Evolutionary conservation across 75 land plant genomes (phyloP).

Genomic region (Picea glauca): DNA sequence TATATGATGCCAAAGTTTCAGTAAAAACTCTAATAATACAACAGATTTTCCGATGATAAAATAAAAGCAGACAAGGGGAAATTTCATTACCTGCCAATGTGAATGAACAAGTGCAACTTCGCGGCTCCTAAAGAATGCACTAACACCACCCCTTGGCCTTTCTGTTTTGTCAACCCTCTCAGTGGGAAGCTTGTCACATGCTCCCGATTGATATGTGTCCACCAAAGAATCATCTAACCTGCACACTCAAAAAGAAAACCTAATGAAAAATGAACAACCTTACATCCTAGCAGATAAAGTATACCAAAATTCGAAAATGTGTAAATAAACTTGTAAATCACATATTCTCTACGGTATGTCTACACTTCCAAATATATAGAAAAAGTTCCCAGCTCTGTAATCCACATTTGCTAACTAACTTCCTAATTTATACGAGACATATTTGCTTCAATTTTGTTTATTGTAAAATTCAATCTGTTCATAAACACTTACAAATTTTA

Average conservation of each 20-base stretch:
- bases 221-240: constrained; percentile 23
- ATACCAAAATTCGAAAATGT: background rate
- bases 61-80: background rate
- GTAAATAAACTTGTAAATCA: background rate
- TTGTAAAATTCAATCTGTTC: background rate
- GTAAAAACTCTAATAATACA: no score
- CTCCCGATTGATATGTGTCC: constrained; percentile 2
- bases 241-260: background rate
- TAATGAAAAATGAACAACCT: background rate
- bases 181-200: background rate
- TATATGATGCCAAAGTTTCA: background rate
- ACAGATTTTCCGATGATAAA: no score
- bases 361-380: background rate
- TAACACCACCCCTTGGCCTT: constrained; percentile 45
- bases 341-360: background rate
- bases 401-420: background rate
- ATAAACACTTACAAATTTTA: background rate
- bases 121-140: constrained; percentile 68
- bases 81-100: constrained; percentile 84
- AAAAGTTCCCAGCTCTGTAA: background rate
- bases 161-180: constrained; percentile 17
- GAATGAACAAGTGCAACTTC: constrained; percentile 51
- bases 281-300: background rate
- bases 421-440: background rate
- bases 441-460: no score